Evolutionary conservation across 768 basidiomycete species (phyloP), one percentile per base, ranked within the genome.

Genomic region (Mrakia hoshinonis): DNA sequence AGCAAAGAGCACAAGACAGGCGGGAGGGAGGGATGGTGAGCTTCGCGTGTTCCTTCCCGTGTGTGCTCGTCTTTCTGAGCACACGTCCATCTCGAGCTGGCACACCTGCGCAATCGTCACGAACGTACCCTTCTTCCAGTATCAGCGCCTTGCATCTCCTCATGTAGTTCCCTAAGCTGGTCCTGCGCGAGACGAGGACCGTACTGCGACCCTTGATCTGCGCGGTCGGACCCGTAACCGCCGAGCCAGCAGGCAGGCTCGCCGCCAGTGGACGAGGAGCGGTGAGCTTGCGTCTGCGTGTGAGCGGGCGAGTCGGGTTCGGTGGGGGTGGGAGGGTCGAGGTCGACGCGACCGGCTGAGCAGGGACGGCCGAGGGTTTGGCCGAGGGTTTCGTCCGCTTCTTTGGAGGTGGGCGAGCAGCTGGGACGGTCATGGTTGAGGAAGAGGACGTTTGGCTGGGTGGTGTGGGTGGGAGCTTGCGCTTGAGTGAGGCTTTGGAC

Each of bases 111-210:
- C n/a, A n/a, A n/a, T n/a, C n/a, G n/a, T n/a, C n/a, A n/a, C n/a
- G n/a, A n/a, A n/a, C n/a, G n/a, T 60, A 80, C 79, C 79, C 79
- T 69, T 80, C 79, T 55, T 79, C 77, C 20, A 79, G 75, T 1
- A 79, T 73, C 71, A 80, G 69, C 47, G 74, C 75, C 73, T 76
- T 76, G 71, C 79, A 80, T 67, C 79, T 75, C 13, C 78, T 77
- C 74, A 80, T 75, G 67, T 78, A 76, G 61, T 69, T 73, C 3
- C 77, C 78, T 36, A 80, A 68, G 2, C 76, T 73, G 36, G 75
- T 77, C 48, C 78, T 78, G 29, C 79, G 43, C 22, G 77, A 79
- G 0, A 80, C 78, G 55, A 79, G 76, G 22, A 80, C 70, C 31
- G 78, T 78, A 63, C 77, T 75, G 63, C 78, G 64, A 1, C 78